Percentiles rank a stretch among this genome's conserved stretches.
phyloP scores from a whole-genome alignment of 1,139 yeast species.

The Geotrichum candidum region DNA sequence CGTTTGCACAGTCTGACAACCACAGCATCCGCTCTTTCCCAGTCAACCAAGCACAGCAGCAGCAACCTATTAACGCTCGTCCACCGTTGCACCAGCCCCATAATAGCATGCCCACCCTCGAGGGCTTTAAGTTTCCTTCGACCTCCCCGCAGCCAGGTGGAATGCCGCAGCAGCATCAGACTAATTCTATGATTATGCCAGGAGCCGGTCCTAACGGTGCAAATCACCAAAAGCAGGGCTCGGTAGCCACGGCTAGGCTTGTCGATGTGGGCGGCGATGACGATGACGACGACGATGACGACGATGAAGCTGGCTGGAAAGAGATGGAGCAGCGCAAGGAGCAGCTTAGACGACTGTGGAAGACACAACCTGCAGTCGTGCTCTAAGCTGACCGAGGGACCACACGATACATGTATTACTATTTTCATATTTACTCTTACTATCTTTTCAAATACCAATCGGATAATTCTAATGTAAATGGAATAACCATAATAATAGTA shows the following conservation, averaged over 20 bases:
- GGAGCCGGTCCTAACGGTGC: background rate
- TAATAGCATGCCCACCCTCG: constrained; percentile 8
- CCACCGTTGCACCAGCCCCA: constrained; percentile 10
- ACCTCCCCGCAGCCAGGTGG: constrained; percentile 1
- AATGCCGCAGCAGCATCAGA: background rate
- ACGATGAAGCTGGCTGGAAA: constrained; percentile 19
- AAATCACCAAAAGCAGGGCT: background rate
- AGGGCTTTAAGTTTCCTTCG: constrained; percentile 7
- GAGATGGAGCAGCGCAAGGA: constrained; percentile 16
- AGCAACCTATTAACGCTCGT: background rate
- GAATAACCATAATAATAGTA: too few species aligned
- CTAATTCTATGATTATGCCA: background rate
- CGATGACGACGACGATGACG: constrained; percentile 19
- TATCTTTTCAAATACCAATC: background rate
- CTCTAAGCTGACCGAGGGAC: background rate
- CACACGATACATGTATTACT: background rate
- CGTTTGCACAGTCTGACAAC: constrained; percentile 24
- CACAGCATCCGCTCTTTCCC: constrained; percentile 18
- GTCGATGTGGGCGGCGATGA: constrained; percentile 6
- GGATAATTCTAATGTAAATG: too few species aligned
- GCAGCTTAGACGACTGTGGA: constrained; percentile 17
- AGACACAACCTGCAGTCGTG: constrained; percentile 9
- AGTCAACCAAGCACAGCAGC: constrained; percentile 2
- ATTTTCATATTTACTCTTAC: background rate
- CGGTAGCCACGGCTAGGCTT: background rate